Percentiles rank a stretch among this genome's conserved stretches.
Evolutionary conservation across 2,329 filamentous ascomycete species (phyloP).

Genomic region (Dactylellina haptotyla): DNA sequence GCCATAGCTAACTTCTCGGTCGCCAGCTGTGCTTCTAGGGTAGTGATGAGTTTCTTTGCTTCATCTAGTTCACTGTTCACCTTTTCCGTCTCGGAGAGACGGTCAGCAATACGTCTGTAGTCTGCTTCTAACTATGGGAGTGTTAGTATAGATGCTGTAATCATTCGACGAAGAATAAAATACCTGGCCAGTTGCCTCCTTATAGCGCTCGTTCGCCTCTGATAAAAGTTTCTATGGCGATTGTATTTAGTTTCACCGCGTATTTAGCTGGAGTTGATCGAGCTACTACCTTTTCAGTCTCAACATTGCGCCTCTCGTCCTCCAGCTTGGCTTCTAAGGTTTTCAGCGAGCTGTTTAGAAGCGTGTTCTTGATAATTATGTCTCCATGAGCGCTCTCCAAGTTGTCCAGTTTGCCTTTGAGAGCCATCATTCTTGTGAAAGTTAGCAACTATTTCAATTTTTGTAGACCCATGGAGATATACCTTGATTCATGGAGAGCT

Average conservation of each 20-base stretch:
- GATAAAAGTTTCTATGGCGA: no score
- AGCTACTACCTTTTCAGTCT: conserved; percentile 20
- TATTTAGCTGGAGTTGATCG: not conserved
- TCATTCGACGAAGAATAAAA: no score
- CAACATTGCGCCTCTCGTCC: conserved; percentile 19
- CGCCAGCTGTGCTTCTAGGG: not conserved
- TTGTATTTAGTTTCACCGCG: not conserved
- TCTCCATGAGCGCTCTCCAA: conserved; percentile 19
- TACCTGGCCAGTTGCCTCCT: no score
- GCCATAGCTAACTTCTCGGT: not conserved
- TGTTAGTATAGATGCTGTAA: no score
- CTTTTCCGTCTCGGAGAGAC: no score
- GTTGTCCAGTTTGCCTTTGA: conserved; percentile 2
- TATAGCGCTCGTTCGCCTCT: no score
- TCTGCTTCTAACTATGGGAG: no score
- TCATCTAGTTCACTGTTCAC: not conserved
- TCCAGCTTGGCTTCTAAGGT: conserved; percentile 14
- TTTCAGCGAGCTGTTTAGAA: conserved; percentile 21
- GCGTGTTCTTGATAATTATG: conserved; percentile 12
- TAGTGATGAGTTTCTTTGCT: not conserved
- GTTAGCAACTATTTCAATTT: not conserved
- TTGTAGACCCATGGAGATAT: not conserved
- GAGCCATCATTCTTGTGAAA: conserved; percentile 18
- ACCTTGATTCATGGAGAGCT: conserved; percentile 17
- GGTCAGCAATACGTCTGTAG: no score